These are phyloP conservation scores for Irpex sp. DNA, from an alignment of 1,284 basidiomycete species.

Conservation along the genomic window DNA sequence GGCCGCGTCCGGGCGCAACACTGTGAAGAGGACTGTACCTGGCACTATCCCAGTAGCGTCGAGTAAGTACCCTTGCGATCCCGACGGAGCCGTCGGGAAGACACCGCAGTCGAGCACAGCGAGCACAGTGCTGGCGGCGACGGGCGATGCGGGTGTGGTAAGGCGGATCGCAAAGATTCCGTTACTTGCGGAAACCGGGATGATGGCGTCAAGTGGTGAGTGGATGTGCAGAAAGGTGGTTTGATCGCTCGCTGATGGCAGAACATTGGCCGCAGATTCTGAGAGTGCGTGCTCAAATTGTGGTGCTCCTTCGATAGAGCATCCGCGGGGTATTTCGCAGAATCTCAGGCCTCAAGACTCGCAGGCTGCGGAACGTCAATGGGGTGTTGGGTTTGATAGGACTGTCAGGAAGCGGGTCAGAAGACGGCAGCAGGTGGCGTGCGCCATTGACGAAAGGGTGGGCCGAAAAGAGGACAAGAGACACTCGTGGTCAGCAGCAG, in stretches of 20 bases:
- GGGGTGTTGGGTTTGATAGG: too few species aligned
- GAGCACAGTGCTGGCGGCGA: neutral
- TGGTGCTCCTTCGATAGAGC: too few species aligned
- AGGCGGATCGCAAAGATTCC: neutral
- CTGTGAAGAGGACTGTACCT: too few species aligned
- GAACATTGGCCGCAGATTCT: too few species aligned
- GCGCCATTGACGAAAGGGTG: neutral
- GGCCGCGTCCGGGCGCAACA: neutral
- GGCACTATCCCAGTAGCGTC: too few species aligned
- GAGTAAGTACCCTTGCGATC: neutral
- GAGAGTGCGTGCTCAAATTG: too few species aligned
- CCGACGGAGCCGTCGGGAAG: neutral
- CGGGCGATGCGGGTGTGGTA: neutral
- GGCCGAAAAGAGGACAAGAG: neutral
- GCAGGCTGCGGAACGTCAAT: too few species aligned
- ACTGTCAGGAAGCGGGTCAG: neutral
- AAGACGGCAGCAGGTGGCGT: neutral
- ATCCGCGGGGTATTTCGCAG: too few species aligned
- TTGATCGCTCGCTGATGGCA: too few species aligned
- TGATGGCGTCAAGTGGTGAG: neutral
- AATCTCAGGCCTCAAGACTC: too few species aligned
- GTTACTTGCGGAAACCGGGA: neutral
- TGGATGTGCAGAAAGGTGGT: neutral
- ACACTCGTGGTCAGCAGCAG: too few species aligned
- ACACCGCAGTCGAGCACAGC: neutral